Evolutionary conservation across 192 early-diverging fungal genomes (phyloP), one percentile per base, ranked within the genome.

Genomic region (Dissophora globulifera): DNA sequence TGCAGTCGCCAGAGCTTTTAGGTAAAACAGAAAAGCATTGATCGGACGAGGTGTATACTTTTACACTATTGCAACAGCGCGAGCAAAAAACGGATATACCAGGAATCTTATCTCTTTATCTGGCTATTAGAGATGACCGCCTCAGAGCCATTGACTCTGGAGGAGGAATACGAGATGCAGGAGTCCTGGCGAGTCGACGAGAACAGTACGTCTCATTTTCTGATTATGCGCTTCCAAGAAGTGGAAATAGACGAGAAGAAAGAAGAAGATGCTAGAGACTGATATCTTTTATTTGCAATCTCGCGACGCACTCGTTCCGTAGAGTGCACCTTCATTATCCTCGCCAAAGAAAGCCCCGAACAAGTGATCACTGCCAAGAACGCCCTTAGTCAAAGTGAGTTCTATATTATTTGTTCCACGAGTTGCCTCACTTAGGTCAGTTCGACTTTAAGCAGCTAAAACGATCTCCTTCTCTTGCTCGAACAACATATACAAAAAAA

Each of bases 161-260:
- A 95, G 12, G 95, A 98, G 84, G 97, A 99, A 60, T 97, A 93
- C 56, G 93, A 81, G 23, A 99, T 99, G 97, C 95, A 97, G 61
- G 79, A 85, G 69, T 88, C 92, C 0, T 99, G 97, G 97, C 84
- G 86, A 48, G 70, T 80, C 11, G 97, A 99, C 66, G 85, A 88
- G 23, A 85, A 95, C 35, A 97, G 86, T 90, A 79, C 42, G 79
- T 55, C 29, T 50, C 53, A 3, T 33, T 12, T 48, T n/a, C n/a
- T n/a, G n/a, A n/a, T n/a, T n/a, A n/a, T n/a, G n/a, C n/a, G n/a
- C n/a, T n/a, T n/a, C n/a, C n/a, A n/a, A n/a, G n/a, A n/a, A n/a
- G n/a, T n/a, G n/a, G n/a, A n/a, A n/a, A n/a, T n/a, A n/a, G n/a
- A n/a, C 30, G 26, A 12, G 19, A 27, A 26, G 13, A 15, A 4